Percentiles rank a stretch among this genome's conserved stretches.
Evolutionary conservation across 495 filamentous ascomycete genomes (phyloP).

Genomic region (Aspergillus asperescens): DNA sequence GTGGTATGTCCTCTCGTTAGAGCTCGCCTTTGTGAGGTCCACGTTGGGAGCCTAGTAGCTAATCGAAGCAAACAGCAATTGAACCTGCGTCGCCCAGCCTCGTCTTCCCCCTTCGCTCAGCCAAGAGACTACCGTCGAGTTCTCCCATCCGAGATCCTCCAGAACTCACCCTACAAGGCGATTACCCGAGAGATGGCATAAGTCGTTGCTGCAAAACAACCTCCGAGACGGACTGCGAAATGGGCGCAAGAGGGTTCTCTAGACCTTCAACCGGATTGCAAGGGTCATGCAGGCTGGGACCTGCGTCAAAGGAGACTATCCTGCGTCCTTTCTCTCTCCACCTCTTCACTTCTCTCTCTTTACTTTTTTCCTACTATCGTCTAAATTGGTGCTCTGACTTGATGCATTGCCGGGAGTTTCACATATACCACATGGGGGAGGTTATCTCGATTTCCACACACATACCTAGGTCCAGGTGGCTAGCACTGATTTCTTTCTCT

Average conservation of each 20-base stretch:
- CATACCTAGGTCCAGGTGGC: conserved; percentile 10
- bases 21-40: background rate
- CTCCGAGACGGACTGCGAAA: background rate
- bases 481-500: conserved; percentile 11
- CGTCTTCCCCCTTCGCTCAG: conserved; percentile 42
- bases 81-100: conserved; percentile 40
- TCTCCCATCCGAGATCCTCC: conserved; percentile 38
- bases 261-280: conserved; percentile 10
- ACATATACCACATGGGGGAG: conserved; percentile 22
- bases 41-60: conserved; percentile 3
- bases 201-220: background rate
- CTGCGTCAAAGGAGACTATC: conserved; percentile 9
- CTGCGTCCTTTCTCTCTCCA: background rate
- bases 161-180: conserved; percentile 26
- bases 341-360: background rate
- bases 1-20: conserved; percentile 32
- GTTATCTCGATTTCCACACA: conserved; percentile 19
- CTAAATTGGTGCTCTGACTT: conserved; percentile 19
- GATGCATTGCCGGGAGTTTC: conserved; percentile 39
- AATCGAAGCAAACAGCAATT: conserved; percentile 26
- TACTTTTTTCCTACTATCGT: conserved; percentile 7
- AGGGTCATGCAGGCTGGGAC: conserved; percentile 26
- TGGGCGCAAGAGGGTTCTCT: conserved; percentile 1
- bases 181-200: conserved; percentile 19
- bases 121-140: conserved; percentile 40